Base-by-base conservation (phyloP, 352 stramenopile genomes). In the Phytophthora niederhauseri region DNA sequence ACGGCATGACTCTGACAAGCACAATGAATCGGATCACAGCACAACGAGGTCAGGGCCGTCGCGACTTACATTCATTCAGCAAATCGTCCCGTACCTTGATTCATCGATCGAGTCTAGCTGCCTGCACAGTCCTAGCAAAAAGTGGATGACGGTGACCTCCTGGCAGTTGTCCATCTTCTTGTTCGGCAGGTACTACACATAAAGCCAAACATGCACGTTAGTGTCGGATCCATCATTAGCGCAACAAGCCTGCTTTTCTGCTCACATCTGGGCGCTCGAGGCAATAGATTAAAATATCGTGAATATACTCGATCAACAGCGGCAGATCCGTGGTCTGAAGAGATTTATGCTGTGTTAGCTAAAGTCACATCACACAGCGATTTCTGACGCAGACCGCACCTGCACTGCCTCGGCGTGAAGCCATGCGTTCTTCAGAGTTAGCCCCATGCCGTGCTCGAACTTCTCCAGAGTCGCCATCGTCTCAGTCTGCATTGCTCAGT, bases 371-470 rank as follows among this genome's bases (percentile, higher is more conserved):
- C 24, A 50, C n/a, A 12, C 17, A 4, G 4, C 36, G 1, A 45
- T 31, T 7, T 31, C 28, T 38, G 12, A 30, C 19, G 34, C 0
- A 30, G 24, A 28, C 9, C 57, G 49, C 28, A 92, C 84, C 72
- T 93, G 92, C 4, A 97, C 80, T 7, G 92, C 92, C 70, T 98
- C 92, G 0, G 93, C 80, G 62, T 98, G 91, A 6, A 91, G 75
- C 92, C 92, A 98, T 0, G 92, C 92, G 61, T 98, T 97, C 63
- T 94, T 90, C 22, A 98, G 73, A 19, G 93, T 91, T 53, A 95
- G 64, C 0, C 92, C 90, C 84, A 98, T 94, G 20, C 89, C 89
- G 43, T 85, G 91, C 64, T 98, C 92, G 56, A 97, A 98, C 58
- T 91, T 90, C 45, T 93, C 79, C 70, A 97, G 70, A 7, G 76